These are phyloP conservation scores for Heimioporus sp. DNA, from an alignment of 768 basidiomycete genomes.

Conservation along the genomic window DNA sequence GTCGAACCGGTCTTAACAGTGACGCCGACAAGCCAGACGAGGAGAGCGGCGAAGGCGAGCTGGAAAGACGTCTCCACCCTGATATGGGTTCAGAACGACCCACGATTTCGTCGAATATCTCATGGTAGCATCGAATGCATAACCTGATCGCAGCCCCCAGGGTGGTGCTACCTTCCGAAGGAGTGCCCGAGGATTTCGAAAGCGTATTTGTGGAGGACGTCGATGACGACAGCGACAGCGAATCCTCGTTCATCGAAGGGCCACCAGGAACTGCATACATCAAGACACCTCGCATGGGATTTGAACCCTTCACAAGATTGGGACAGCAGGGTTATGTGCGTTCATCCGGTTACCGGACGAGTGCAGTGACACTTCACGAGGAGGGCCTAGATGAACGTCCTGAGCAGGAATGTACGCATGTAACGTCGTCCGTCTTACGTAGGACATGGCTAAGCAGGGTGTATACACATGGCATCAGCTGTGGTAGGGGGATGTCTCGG, in stretches of 20 bases:
- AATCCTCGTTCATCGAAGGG: conserved; percentile 34
- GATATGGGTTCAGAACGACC: conserved; percentile 65
- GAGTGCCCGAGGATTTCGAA: conserved; percentile 27
- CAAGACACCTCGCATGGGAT: conserved; percentile 66
- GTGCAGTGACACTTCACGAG: conserved; percentile 75
- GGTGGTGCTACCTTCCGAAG: conserved; percentile 53
- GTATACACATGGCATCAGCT: conserved; percentile 66
- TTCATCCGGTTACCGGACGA: conserved; percentile 75
- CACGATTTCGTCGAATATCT: conserved; percentile 78
- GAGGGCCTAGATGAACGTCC: conserved; percentile 49
- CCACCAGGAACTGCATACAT: conserved; percentile 65
- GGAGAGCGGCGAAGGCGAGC: conserved; percentile 29
- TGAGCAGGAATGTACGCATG: conserved; percentile 6
- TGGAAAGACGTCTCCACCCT: conserved; percentile 21
- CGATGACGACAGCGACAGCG: conserved; percentile 21
- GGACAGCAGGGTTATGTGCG: conserved; percentile 78
- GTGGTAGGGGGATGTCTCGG: conserved; percentile 63
- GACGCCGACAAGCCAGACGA: conserved; percentile 20
- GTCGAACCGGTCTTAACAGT: conserved; percentile 21
- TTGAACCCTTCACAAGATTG: conserved; percentile 72
- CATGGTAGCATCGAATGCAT: conserved; percentile 82
- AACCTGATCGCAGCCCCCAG: conserved; percentile 70
- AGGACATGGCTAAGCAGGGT: conserved; percentile 71
- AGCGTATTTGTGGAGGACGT: conserved; percentile 9
- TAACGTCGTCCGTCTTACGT: conserved; percentile 40